Evolutionary conservation across 805 yeast species (phyloP), one percentile per base, ranked within the genome.

Genomic region (Pichia eremophila): DNA sequence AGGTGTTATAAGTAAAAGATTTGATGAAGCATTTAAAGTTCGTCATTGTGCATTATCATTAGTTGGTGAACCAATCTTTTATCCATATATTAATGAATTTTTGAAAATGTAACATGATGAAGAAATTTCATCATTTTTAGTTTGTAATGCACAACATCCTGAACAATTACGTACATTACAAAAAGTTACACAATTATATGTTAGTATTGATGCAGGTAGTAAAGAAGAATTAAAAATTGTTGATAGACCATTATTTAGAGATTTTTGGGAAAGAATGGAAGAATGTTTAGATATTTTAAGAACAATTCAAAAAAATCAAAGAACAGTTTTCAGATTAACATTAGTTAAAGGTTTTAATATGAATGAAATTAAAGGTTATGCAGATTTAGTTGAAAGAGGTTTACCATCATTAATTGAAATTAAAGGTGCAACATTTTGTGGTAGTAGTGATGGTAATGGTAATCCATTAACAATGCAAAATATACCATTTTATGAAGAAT

Each of bases 61-160:
- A 35, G 97, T 89, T 17, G 97, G 97, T 32, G 97, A 89, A 64
- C 97, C 97, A 2, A 90, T 89, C 40, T 86, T 89, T 64, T 89
- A 89, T 62, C 96, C 96, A 2, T 80, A 89, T 60, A 89, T 89
- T 63, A 88, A 85, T 63, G 86, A 82, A 62, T 89, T 89, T 61
- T 78, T 89, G 39, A 77, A 75, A 12, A 75, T 89, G 81, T 70
- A 90, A 44, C 97, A 89, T 59, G 85, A 77, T 34, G 75, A 79
- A 59, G 83, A 77, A 39, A 90, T 89, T 41, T 85, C 95, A 3
- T 81, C 93, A 45, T 89, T 89, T 64, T 72, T 89, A 57, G 97
- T 89, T 12, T 90, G 97, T 68, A 89, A 89, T 62, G 97, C 97
- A 9, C 97, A 89, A 69, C 97, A 89, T 65, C 97, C 97, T 4